phyloP scores from a whole-genome alignment of 306 rosid genomes.

The Aeschynomene evenia region DNA sequence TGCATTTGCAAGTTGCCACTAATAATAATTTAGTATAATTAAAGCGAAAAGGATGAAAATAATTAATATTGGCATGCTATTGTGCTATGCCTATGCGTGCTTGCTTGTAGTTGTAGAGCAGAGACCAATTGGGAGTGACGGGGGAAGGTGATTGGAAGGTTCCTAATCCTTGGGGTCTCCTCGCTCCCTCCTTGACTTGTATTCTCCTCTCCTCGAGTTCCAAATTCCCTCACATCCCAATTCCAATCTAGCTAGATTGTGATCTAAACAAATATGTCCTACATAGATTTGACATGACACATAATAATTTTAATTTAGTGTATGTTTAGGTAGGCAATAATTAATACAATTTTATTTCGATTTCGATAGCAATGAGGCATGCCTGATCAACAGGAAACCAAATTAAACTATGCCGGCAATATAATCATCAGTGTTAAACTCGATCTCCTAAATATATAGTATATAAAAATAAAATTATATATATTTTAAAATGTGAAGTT shows the following conservation, averaged over 20 bases:
- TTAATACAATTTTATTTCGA: no score
- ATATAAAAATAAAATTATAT: no score
- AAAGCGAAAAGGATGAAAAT: background rate
- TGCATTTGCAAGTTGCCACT: background rate
- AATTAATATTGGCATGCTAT: background rate
- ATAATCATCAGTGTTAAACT: constrained; percentile 33
- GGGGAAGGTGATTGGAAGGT: constrained; percentile 36
- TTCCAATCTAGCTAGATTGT: constrained; percentile 34
- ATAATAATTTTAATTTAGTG: constrained; percentile 21
- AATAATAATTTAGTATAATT: no score
- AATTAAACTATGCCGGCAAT: constrained; percentile 50
- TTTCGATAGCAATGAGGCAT: constrained; percentile 15
- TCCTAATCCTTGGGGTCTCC: constrained; percentile 33
- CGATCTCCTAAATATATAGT: constrained; percentile 29
- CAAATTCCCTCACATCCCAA: constrained; percentile 32
- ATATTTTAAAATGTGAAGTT: no score
- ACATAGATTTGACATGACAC: constrained; percentile 36
- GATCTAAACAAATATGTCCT: constrained; percentile 23
- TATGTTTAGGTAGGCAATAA: constrained; percentile 11
- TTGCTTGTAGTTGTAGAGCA: no score
- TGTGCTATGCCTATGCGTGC: no score
- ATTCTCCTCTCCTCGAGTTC: constrained; percentile 46
- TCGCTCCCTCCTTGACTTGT: constrained; percentile 29
- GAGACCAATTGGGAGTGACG: constrained; percentile 4
- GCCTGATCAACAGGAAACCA: constrained; percentile 44